These are phyloP conservation scores for Fusarium staphyleae DNA, from an alignment of 2,329 filamentous ascomycete genomes.

Conservation along the genomic window DNA sequence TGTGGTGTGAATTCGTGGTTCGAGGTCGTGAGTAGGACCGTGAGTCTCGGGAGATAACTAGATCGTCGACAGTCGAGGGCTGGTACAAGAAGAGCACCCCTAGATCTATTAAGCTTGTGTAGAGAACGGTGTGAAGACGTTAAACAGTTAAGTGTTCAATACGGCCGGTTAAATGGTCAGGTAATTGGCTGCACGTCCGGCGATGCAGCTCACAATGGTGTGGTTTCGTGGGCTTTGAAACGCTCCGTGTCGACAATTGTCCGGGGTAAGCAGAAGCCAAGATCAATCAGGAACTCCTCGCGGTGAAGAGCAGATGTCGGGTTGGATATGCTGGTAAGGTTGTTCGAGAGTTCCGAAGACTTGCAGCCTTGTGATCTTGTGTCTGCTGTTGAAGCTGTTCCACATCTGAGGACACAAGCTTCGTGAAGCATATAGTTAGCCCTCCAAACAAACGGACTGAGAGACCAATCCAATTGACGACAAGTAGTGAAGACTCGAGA, in stretches of 20 bases:
- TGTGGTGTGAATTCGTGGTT: not conserved
- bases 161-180: slow-evolving; percentile 18
- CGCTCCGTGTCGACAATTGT: not conserved
- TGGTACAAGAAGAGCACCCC: slow-evolving; percentile 32
- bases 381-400: not conserved
- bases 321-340: too few relatives aligned
- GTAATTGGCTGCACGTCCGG: slow-evolving; percentile 10
- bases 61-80: not conserved
- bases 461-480: not conserved
- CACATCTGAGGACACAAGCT: not conserved
- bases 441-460: not conserved
- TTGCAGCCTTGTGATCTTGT: too few relatives aligned
- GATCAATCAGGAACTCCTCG: not conserved
- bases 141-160: slow-evolving; percentile 10
- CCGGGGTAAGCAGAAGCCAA: not conserved
- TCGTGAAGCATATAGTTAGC: not conserved
- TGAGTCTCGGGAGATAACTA: not conserved
- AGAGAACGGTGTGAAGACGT: slow-evolving; percentile 8
- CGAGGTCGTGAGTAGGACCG: not conserved
- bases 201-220: slow-evolving; percentile 5
- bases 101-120: slow-evolving; percentile 14
- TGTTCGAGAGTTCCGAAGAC: too few relatives aligned
- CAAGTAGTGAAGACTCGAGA: slow-evolving; percentile 13
- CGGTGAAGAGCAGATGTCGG: not conserved
- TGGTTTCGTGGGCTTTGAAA: slow-evolving; percentile 1